phyloP scores from a whole-genome alignment of 805 yeast species.

The Brettanomyces custersianus region DNA sequence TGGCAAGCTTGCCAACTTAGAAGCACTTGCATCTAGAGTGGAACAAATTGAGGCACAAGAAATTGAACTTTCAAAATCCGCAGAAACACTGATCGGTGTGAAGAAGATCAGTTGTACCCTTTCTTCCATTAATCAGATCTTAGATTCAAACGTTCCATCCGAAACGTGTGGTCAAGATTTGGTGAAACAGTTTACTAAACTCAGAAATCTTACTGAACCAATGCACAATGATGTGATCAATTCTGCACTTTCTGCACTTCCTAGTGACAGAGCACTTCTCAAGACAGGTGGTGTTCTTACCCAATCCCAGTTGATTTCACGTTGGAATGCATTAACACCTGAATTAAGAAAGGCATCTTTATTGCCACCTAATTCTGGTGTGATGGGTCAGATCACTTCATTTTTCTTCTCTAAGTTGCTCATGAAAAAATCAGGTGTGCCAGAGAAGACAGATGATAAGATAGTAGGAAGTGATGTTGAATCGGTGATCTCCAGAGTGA shows the following conservation, averaged over 20 bases:
- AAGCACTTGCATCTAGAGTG: constrained; percentile 47
- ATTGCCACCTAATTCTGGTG: constrained; percentile 92
- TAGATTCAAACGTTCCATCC: constrained; percentile 28
- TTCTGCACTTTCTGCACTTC: constrained; percentile 38
- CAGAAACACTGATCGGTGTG: constrained; percentile 29
- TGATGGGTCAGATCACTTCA: constrained; percentile 85
- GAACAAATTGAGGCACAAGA: constrained; percentile 49
- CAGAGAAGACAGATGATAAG: constrained; percentile 29
- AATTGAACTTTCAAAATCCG: constrained; percentile 30
- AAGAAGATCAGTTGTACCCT: constrained; percentile 37
- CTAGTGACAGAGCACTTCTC: constrained; percentile 29
- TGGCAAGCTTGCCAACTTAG: constrained; percentile 65
- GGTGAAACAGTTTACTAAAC: constrained; percentile 30
- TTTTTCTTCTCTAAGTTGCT: constrained; percentile 65
- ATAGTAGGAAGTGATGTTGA: constrained; percentile 71
- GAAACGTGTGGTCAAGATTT: constrained; percentile 38
- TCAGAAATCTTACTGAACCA: constrained; percentile 28
- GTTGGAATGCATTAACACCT: constrained; percentile 74
- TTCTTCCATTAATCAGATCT: constrained; percentile 30
- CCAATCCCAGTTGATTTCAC: constrained; percentile 64
- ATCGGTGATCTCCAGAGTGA: constrained; percentile 79
- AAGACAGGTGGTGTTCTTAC: constrained; percentile 56
- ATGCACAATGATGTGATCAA: constrained; percentile 26
- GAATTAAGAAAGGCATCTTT: constrained; percentile 84
- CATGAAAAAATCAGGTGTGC: constrained; percentile 70